These are phyloP conservation scores for Lenzites betulinus DNA, from an alignment of 768 basidiomycete species.

Conservation along the genomic window DNA sequence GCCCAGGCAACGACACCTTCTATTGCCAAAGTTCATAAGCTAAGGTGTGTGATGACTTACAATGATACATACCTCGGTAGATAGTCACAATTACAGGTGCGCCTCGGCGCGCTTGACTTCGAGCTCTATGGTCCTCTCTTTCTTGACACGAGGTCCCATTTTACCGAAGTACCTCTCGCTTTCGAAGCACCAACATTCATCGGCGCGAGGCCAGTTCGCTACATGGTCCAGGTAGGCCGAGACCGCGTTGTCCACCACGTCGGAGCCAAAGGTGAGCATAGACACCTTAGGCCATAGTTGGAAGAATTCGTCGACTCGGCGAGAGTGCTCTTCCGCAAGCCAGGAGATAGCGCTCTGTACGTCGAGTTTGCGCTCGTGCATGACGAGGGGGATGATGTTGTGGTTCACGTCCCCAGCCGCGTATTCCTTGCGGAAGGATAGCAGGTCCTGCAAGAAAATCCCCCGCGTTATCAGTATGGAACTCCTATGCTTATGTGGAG, in stretches of 20 bases:
- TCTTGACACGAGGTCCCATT: neutral
- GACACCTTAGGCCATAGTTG: slow-evolving; percentile 1
- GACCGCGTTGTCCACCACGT: slow-evolving; percentile 26
- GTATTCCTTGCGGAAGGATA: slow-evolving; percentile 34
- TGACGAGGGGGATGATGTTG: slow-evolving; percentile 32
- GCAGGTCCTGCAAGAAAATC: slow-evolving; percentile 31
- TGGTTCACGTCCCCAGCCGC: slow-evolving; percentile 27
- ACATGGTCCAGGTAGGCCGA: slow-evolving; percentile 28
- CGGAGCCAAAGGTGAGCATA: neutral
- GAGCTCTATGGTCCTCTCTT: neutral
- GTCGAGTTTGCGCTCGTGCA: slow-evolving; percentile 20
- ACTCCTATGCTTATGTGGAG: too few relatives aligned
- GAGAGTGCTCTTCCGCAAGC: neutral
- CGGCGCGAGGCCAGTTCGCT: slow-evolving; percentile 29
- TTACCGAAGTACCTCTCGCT: slow-evolving; percentile 7
- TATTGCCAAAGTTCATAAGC: too few relatives aligned
- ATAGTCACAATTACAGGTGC: too few relatives aligned
- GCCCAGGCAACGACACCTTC: too few relatives aligned
- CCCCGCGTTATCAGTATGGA: too few relatives aligned
- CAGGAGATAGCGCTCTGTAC: slow-evolving; percentile 22
- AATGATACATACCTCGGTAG: too few relatives aligned
- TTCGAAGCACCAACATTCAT: slow-evolving; percentile 35
- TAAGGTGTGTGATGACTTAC: too few relatives aligned
- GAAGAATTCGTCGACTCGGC: slow-evolving; percentile 22
- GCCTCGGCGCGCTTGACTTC: too few relatives aligned